Conservation (phyloP, 139 green algal genomes). For the Helicosporidium sp. region DNA sequence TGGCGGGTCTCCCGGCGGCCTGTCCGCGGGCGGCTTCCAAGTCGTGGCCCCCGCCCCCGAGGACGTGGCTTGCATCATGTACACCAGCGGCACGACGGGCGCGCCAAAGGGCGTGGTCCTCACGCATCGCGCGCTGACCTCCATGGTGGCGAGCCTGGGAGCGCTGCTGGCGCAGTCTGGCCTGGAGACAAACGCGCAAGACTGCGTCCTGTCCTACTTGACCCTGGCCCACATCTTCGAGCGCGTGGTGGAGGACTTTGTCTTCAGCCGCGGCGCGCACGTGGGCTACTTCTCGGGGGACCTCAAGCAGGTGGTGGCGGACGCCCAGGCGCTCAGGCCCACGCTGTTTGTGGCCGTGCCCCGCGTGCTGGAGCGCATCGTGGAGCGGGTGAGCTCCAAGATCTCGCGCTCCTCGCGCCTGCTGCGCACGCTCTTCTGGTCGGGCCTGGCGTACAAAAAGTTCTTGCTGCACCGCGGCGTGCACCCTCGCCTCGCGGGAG, state of each 20-base stretch:
- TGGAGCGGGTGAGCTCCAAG: conserved; percentile 21
- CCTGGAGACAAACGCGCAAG: conserved; percentile 13
- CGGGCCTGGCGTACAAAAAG: conserved; percentile 50
- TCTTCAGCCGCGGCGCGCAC: conserved; percentile 20
- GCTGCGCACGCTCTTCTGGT: conserved; percentile 50
- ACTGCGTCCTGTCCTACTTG: conserved; percentile 39
- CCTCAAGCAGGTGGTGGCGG: conserved; percentile 48
- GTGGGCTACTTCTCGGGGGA: conserved; percentile 58
- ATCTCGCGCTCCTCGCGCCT: conserved; percentile 18
- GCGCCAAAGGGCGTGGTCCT: conserved; percentile 42
- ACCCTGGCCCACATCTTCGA: conserved; percentile 50
- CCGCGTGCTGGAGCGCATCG: conserved; percentile 56
- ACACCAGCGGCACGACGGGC: conserved; percentile 53
- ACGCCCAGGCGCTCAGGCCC: conserved; percentile 46
- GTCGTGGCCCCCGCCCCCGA: conserved; percentile 43
- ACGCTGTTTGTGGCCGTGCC: conserved; percentile 60
- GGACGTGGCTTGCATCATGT: conserved; percentile 80
- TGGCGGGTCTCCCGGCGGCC: too few relatives aligned
- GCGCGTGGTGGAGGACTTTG: conserved; percentile 38
- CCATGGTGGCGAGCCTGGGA: conserved; percentile 10
- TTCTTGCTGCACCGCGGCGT: conserved; percentile 38
- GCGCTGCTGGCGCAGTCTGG: conserved; percentile 9
- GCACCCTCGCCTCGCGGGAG: conserved; percentile 7
- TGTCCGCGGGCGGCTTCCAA: too few relatives aligned
- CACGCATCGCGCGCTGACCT: conserved; percentile 25